A percentile compares a stretch with the other conserved stretches of the same genome.
Conservation (phyloP, 2,329 filamentous ascomycete species). For the Calonectria henricotiae region DNA sequence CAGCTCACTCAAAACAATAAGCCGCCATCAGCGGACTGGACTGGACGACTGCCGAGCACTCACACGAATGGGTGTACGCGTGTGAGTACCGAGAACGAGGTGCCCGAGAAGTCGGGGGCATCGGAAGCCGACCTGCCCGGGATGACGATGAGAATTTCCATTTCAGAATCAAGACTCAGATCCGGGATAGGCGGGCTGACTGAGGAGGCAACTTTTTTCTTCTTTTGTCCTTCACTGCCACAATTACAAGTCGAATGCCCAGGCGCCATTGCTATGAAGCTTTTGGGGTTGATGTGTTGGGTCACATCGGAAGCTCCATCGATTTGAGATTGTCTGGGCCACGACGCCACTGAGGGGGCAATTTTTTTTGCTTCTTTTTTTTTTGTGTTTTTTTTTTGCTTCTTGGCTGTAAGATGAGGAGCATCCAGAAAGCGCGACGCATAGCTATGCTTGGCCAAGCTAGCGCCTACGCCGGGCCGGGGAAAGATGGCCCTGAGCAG, state of each 20-base stretch:
- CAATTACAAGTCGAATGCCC: neutral
- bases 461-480: slow-evolving; percentile 8
- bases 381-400: neutral
- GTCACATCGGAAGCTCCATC: slow-evolving; percentile 13
- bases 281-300: slow-evolving; percentile 3
- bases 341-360: neutral
- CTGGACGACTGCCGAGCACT: too few species aligned
- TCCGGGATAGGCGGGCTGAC: neutral
- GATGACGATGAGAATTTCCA: neutral
- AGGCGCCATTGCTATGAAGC: slow-evolving; percentile 8
- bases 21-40: neutral
- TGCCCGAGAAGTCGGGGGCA: neutral
- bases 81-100: neutral
- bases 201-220: neutral
- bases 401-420: slow-evolving; percentile 13
- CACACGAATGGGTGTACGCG: neutral
- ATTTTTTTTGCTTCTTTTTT: neutral
- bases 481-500: neutral
- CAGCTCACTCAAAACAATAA: neutral
- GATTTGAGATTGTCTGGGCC: neutral
- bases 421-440: slow-evolving; percentile 13
- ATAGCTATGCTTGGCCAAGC: neutral
- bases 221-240: neutral
- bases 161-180: neutral
- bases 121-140: neutral